Evolutionary conservation across 352 stramenopile genomes (phyloP), one percentile per base, ranked within the genome.

Genomic region (Discostella stelligera): DNA sequence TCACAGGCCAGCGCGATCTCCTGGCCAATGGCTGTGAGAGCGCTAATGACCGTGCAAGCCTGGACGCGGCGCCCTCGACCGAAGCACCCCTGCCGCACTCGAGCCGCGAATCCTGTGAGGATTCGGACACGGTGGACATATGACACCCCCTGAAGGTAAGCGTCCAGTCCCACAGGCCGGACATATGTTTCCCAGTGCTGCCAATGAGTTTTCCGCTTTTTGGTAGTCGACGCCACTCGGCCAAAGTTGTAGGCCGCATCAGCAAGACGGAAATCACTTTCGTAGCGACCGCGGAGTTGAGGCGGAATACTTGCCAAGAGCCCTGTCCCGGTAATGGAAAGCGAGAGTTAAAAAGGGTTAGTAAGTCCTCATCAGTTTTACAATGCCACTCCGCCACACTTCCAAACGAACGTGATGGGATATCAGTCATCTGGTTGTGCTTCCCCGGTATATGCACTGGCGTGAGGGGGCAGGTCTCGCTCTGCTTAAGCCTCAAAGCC

Each of bases 361-460:
- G 27, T 53, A 66, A 66, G n/a, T 48, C 58, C 9, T 18, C 25
- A 39, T 66, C n/a, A 18, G 39, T 39, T 0, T 8, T 0, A 39
- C 32, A 66, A 25, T 39, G 14, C 58, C 58, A 66, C 27, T 53
- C 39, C 10, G 58, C 13, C 0, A 32, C 20, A 8, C 39, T 37
- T 10, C 58, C 58, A 16, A 37, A 66, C 5, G 32, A 66, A 0
- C 37, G 58, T 0, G 32, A 66, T 10, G 37, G 37, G 14, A 66
- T 53, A 18, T 66, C 37, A 1, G 30, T 50, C 16, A 66, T 18
- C 5, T 11, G 16, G 18, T 66, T 66, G 46, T 30, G 6, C 1
- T 14, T 54, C 18, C 20, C 58, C 18, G 4, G 58, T 20, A 68
- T 25, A 41, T 75, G 67, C 21, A 21, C 8, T 0, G 55, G 44